Evolutionary conservation across 257 asterid species (phyloP), one percentile per base, ranked within the genome.

Genomic region (Ophiorrhiza pumila): DNA sequence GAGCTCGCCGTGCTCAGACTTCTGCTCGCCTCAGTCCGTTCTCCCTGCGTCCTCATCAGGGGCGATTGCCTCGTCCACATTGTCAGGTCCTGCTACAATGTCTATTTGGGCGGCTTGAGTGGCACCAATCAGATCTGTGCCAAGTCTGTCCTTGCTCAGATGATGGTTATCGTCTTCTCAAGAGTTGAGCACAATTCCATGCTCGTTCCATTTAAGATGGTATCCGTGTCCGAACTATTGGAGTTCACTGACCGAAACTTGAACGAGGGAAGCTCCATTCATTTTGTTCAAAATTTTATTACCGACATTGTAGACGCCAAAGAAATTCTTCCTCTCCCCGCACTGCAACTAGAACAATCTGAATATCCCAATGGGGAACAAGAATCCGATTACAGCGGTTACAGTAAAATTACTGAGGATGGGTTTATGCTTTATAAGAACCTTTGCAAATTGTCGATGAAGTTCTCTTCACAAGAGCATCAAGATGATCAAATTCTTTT

Each of bases 111-210:
- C 27, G 97, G 99, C 65, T 87, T 80, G 77, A 95, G 80, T 71
- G 99, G 99, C 47, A 95, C 99, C 85, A 92, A 92, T 84, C 99
- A 95, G 91, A 92, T 95, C 86, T 95, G 99, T 80, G 99, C 99
- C 4, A 95, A 95, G 87, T 80, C 97, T 32, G 95, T 92, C 73
- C 95, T 95, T 65, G 96, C 98, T 13, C 99, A 95, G 85, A 95
- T 92, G 96, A 90, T 92, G 97, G 69, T 95, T 77, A 84, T 92
- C 79, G 83, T 92, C 68, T 95, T 92, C 90, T 78, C 96, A 74
- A 83, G 99, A 76, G 95, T 80, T 11, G 97, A 91, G 84, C 88
- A 86, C 74, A 84, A 90, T 73, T 85, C 92, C 73, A 77, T 82
- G 88, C 70, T 70, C 18, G 89, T 84, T 52, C 77, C 85, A 65